A percentile compares a stretch with the other conserved stretches of the same genome.
Conservation (phyloP, 148 eudicot species). For the Agrostemma githago region DNA sequence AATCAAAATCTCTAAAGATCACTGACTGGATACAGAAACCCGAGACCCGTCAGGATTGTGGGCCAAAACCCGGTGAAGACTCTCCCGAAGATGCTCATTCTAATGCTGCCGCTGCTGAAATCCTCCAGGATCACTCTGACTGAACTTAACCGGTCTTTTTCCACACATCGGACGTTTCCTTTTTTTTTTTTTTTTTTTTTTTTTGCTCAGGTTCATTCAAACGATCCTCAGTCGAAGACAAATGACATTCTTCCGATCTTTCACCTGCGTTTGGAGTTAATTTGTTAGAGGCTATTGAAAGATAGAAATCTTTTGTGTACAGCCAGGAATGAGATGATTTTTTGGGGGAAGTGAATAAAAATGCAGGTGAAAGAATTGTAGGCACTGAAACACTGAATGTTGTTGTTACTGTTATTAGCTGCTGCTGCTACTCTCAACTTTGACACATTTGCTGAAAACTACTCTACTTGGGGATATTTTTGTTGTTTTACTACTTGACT, state of each 20-base stretch:
- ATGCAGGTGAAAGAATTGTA: conserved; percentile 19
- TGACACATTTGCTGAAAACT: conserved; percentile 4
- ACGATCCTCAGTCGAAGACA: neutral
- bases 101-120: neutral
- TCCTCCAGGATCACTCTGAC: conserved; percentile 8
- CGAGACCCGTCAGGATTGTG: neutral
- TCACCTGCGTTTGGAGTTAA: conserved; percentile 13
- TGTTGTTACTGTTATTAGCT: neutral
- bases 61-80: conserved; percentile 8
- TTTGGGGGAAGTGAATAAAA: conserved; percentile 28
- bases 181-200: neutral
- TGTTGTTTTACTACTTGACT: neutral
- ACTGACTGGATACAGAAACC: conserved; percentile 34
- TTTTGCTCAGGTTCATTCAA: neutral
- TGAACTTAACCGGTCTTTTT: neutral
- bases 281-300: no score
- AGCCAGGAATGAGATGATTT: conserved; percentile 21
- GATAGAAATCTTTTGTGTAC: neutral
- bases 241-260: conserved; percentile 8
- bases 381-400: neutral
- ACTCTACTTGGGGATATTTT: neutral
- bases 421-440: no score
- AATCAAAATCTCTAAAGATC: conserved; percentile 25
- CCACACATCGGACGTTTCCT: neutral
- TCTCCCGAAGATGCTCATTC: conserved; percentile 12